Conservation (phyloP, 257 asterid genomes). For the Pogostemon cablin region DNA sequence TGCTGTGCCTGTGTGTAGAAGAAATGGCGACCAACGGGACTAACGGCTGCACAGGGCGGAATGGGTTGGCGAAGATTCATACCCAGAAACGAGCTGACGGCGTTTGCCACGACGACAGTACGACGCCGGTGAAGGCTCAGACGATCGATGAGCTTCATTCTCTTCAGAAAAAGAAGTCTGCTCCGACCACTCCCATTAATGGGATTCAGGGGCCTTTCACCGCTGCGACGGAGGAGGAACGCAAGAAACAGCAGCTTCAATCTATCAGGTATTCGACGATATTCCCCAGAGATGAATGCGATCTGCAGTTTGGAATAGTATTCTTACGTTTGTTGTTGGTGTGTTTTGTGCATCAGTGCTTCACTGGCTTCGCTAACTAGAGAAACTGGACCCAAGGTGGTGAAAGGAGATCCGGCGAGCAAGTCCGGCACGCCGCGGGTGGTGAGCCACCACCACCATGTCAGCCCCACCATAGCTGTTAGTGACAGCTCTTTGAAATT, state of each 20-base stretch:
- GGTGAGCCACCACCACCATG: slow-evolving; percentile 45
- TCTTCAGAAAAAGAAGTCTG: slow-evolving; percentile 69
- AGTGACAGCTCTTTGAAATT: slow-evolving; percentile 68
- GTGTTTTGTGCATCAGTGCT: slow-evolving; percentile 39
- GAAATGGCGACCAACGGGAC: slow-evolving; percentile 49
- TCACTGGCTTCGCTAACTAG: slow-evolving; percentile 67
- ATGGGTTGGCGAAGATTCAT: slow-evolving; percentile 63
- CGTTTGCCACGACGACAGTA: slow-evolving; percentile 62
- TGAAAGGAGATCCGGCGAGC: slow-evolving; percentile 63
- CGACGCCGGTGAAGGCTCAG: slow-evolving; percentile 66
- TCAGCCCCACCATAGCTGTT: slow-evolving; percentile 54
- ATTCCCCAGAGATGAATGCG: too few species aligned
- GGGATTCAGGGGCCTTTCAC: slow-evolving; percentile 43
- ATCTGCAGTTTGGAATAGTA: neutral
- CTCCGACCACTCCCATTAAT: slow-evolving; percentile 54
- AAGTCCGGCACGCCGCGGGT: slow-evolving; percentile 50
- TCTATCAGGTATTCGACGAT: slow-evolving; percentile 51
- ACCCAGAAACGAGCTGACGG: slow-evolving; percentile 46
- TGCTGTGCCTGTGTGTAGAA: neutral
- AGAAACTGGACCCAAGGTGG: slow-evolving; percentile 63
- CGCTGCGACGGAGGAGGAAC: slow-evolving; percentile 43
- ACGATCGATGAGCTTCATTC: slow-evolving; percentile 70
- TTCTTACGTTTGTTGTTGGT: neutral
- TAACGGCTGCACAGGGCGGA: slow-evolving; percentile 42
- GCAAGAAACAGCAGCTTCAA: slow-evolving; percentile 57